Percentiles rank a stretch among this genome's conserved stretches.
These are phyloP conservation scores for Arachis hypogaea DNA, from an alignment of 306 rosid genomes.

Conservation along the genomic window DNA sequence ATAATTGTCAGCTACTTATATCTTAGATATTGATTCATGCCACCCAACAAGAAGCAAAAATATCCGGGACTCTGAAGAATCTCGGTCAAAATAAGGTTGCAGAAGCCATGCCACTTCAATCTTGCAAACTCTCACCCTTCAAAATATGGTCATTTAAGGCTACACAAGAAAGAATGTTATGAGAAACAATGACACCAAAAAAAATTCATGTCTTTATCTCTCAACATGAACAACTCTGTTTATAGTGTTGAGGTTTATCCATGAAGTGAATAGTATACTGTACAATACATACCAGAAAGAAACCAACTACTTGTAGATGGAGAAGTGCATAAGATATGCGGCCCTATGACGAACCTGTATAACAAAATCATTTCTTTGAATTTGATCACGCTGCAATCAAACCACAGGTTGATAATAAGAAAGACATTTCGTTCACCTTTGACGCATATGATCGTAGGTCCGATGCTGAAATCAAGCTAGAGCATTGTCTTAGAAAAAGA, in stretches of 20 bases:
- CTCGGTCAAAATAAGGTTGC: background rate
- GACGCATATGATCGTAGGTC: slow-evolving; percentile 83
- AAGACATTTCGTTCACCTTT: slow-evolving; percentile 55
- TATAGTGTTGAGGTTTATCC: background rate
- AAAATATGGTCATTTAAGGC: slow-evolving; percentile 12
- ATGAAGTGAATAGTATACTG: background rate
- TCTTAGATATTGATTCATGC: slow-evolving; percentile 1
- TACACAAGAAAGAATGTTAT: background rate
- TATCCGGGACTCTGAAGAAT: slow-evolving; percentile 26
- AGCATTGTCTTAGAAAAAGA: slow-evolving; percentile 64
- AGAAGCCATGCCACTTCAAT: background rate
- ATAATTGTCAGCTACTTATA: background rate
- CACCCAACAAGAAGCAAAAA: slow-evolving; percentile 28
- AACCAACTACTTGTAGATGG: slow-evolving; percentile 39
- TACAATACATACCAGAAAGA: slow-evolving; percentile 41
- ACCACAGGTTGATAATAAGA: slow-evolving; percentile 26
- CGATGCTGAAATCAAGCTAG: slow-evolving; percentile 70
- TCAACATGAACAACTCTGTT: too few species aligned
- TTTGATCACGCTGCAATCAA: slow-evolving; percentile 13
- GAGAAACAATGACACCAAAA: too few species aligned
- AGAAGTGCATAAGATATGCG: slow-evolving; percentile 75
- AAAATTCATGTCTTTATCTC: too few species aligned
- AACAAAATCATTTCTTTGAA: background rate
- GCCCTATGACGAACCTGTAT: slow-evolving; percentile 89
- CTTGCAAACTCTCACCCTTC: slow-evolving; percentile 4